Percentiles rank a stretch among this genome's conserved stretches.
Evolutionary conservation across 306 rosid species (phyloP).

Genomic region (Vigna unguiculata): DNA sequence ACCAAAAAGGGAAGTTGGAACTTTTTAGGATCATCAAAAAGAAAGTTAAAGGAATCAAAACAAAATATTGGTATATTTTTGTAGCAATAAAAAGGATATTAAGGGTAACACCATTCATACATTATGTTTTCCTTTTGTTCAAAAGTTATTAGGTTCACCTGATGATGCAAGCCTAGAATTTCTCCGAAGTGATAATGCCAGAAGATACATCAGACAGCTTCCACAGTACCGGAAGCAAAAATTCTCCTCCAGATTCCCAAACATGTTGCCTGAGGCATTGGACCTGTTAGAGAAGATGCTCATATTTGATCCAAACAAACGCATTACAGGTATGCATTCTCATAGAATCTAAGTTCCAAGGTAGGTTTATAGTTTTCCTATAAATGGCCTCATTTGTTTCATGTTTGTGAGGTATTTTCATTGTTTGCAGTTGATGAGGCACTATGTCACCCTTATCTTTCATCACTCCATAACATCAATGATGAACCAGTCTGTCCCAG

Average conservation of each 20-base stretch:
- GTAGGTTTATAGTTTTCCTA: slow-evolving; percentile 7
- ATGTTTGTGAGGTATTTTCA: slow-evolving; percentile 18
- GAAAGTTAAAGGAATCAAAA: too few relatives aligned
- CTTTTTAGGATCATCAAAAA: too few relatives aligned
- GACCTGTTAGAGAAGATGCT: slow-evolving; percentile 98
- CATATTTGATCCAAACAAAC: slow-evolving; percentile 90
- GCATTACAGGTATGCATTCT: slow-evolving; percentile 80
- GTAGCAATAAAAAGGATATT: too few relatives aligned
- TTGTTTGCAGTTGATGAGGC: slow-evolving; percentile 90
- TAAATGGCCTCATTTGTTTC: not conserved
- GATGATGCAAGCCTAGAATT: slow-evolving; percentile 95
- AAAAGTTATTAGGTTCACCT: slow-evolving; percentile 95
- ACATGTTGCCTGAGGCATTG: slow-evolving; percentile 78
- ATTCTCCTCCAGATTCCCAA: slow-evolving; percentile 85
- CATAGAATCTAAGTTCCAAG: slow-evolving; percentile 31
- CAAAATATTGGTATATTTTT: too few relatives aligned
- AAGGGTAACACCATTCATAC: slow-evolving; percentile 38
- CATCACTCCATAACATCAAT: slow-evolving; percentile 78
- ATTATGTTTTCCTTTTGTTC: slow-evolving; percentile 46
- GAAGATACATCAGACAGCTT: slow-evolving; percentile 94
- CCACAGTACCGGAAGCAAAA: slow-evolving; percentile 94
- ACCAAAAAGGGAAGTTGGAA: too few relatives aligned
- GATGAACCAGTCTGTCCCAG: slow-evolving; percentile 85
- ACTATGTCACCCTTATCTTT: slow-evolving; percentile 84
- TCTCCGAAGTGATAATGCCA: slow-evolving; percentile 96